Base-by-base conservation (phyloP, 2,329 filamentous ascomycete species). In the Cryphonectria naterciae region DNA sequence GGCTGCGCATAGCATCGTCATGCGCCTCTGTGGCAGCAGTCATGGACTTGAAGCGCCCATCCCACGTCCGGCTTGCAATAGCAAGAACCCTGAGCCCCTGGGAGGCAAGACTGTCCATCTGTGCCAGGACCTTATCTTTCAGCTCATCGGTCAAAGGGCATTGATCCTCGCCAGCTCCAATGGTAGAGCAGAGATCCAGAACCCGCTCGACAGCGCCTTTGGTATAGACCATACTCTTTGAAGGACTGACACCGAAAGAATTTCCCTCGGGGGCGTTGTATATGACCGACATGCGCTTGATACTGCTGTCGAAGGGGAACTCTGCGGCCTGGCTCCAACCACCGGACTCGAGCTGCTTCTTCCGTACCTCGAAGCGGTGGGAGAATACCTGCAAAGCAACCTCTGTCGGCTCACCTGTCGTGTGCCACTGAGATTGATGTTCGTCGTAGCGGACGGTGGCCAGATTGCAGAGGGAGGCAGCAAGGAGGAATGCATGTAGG, bases 201-300 rank as follows among this genome's bases (percentile, higher is more conserved):
- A 91, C 77, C 61, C 87, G 84, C 78, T 91, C 89, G 25, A 89
- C 87, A 2, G 89, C 88, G 13, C 89, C 89, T 77, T 91, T 91
- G 73, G 86, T 88, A 74, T 89, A 89, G 6, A 90, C 83, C 72
- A 87, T 77, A 74, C 86, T 88, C 74, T 82, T 83, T 5, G 81
- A 77, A 1, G 79, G 76, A 19, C 81, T 77, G 15, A 83, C 79
- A 28, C 78, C 81, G 13, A 77, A 77, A 2, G 78, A 79, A 49
- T 84, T 81, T 10, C 28, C 64, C 6, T 77, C 74, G 1, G 86
- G 86, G 7, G 80, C 81, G 64, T 88, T 84, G 80, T 92, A 93
- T 62, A 94, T 86, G 69, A 94, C 91, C 11, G 91, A 92, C 92
- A 94, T 94, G 76, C 91, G 89, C 85, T 94, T 94, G 78, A 93